Evolutionary conservation across 2,329 filamentous ascomycete genomes (phyloP), one percentile per base, ranked within the genome.

Genomic region (Fusarium redolens): DNA sequence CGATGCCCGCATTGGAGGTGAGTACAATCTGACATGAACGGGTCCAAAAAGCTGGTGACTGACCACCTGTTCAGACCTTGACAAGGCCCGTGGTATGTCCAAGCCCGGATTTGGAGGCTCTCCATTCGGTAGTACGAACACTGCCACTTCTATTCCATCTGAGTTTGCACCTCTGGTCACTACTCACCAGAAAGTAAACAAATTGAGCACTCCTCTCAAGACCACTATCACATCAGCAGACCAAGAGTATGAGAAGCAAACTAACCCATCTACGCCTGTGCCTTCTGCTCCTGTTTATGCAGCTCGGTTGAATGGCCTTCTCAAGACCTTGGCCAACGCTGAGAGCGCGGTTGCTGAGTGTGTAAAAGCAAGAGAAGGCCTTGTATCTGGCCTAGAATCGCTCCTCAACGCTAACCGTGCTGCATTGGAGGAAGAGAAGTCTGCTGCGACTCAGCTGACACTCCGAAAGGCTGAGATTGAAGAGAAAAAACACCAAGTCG

Each of bases 271-370:
- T 33, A 88, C 88, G 1, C 85, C 89, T 3, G 85, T 92, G 4
- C 94, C 96, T 0, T 92, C 94, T 0, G 92, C 95, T 1, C 95
- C 96, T 2, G 95, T 99, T 25, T 94, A 97, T 79, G 96, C 96
- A 4, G 96, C 96, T 18, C 92, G 94, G 33, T 89, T 99, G 13
- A 95, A 93, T 73, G 93, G 94, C 5, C 87, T 99, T n/a, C 88
- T 98, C 60, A 98, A 96, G 84, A 93, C 91, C 11, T 88, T 99
- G 22, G 94, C 94, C 25, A 93, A 90, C 72, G 96, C 96, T 7
- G 95, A 99, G 82, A 93, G 91, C 61, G 95, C 96, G 1, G 93
- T 98, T 3, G 92, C 93, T 4, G 94, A 97, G 77, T 94, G 93
- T 74, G 94, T 99, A 79, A 95, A 96, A 79, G 94, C 95, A 4